Conservation (phyloP, 306 rosid genomes). For the Pterocarpus macrocarpus region DNA sequence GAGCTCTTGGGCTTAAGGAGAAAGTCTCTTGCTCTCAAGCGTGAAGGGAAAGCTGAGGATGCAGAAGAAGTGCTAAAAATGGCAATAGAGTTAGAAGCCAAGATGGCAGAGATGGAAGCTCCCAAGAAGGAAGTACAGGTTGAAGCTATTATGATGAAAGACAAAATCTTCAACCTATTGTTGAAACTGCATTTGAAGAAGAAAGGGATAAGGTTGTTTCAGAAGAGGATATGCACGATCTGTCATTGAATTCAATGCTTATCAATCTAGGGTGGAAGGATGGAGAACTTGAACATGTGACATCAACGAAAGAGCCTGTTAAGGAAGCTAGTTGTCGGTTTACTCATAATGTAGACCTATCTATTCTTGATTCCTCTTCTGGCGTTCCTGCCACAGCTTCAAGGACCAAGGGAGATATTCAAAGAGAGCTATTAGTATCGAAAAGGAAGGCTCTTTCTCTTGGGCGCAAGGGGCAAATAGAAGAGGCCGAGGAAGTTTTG, state of each 20-base stretch:
- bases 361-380: conserved; percentile 55
- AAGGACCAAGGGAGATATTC: conserved; percentile 79
- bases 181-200: conserved; percentile 57
- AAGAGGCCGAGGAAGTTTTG: conserved; percentile 78
- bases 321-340: conserved; percentile 43
- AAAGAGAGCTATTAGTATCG: conserved; percentile 83
- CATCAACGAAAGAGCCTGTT: conserved; percentile 42
- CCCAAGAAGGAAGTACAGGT: conserved; percentile 53
- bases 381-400: conserved; percentile 53
- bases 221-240: conserved; percentile 75
- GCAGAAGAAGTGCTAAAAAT: conserved; percentile 82
- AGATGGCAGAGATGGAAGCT: conserved; percentile 70
- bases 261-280: conserved; percentile 76
- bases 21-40: conserved; percentile 88
- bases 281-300: conserved; percentile 50
- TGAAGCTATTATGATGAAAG: conserved; percentile 49
- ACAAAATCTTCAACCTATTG: conserved; percentile 46
- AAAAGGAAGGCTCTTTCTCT: conserved; percentile 82
- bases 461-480: conserved; percentile 77
- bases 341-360: conserved; percentile 29
- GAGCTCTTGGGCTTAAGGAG: conserved; percentile 93
- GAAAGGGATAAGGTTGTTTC: conserved; percentile 57
- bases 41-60: conserved; percentile 87
- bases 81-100: conserved; percentile 71
- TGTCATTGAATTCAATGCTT: conserved; percentile 65